phyloP scores from a whole-genome alignment of 1,284 basidiomycete genomes.

The Vanrija sp. region DNA sequence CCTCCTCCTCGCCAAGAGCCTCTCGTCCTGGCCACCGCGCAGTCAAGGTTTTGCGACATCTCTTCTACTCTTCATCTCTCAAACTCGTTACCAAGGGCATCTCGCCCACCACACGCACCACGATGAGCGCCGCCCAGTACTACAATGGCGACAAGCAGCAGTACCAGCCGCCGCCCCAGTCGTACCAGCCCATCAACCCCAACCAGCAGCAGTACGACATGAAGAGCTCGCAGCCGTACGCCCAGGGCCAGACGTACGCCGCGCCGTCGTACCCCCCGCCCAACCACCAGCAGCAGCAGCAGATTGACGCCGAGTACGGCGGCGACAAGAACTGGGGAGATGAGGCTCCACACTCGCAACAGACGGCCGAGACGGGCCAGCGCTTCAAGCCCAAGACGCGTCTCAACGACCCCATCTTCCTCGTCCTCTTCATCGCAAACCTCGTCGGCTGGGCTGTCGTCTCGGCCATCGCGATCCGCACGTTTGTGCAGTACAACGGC shows the following conservation, averaged over 20 bases:
- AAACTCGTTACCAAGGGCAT: too few relatives aligned
- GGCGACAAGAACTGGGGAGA: conserved; percentile 28
- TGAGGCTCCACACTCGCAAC: conserved; percentile 55
- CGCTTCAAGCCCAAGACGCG: conserved; percentile 65
- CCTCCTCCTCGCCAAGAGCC: too few relatives aligned
- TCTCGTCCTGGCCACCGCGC: too few relatives aligned
- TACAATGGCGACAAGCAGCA: too few relatives aligned
- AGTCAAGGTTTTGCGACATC: too few relatives aligned
- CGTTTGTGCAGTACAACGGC: conserved; percentile 63
- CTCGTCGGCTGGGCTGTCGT: conserved; percentile 65
- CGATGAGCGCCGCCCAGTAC: too few relatives aligned
- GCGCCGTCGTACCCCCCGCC: background rate
- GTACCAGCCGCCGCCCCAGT: too few relatives aligned
- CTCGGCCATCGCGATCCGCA: conserved; percentile 61
- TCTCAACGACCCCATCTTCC: conserved; percentile 67
- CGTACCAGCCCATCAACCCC: too few relatives aligned
- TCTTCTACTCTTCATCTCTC: too few relatives aligned
- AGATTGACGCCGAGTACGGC: conserved; percentile 9
- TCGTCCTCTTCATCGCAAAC: conserved; percentile 66
- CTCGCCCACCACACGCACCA: too few relatives aligned
- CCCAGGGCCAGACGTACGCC: conserved; percentile 3
- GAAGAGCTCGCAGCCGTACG: conserved; percentile 12
- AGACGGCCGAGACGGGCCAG: conserved; percentile 54
- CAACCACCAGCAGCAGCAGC: too few relatives aligned
- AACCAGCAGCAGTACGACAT: background rate